Percentiles rank a stretch among this genome's conserved stretches.
Conservation (phyloP, 148 eudicot species). For the Rhododendron griersonianum region DNA sequence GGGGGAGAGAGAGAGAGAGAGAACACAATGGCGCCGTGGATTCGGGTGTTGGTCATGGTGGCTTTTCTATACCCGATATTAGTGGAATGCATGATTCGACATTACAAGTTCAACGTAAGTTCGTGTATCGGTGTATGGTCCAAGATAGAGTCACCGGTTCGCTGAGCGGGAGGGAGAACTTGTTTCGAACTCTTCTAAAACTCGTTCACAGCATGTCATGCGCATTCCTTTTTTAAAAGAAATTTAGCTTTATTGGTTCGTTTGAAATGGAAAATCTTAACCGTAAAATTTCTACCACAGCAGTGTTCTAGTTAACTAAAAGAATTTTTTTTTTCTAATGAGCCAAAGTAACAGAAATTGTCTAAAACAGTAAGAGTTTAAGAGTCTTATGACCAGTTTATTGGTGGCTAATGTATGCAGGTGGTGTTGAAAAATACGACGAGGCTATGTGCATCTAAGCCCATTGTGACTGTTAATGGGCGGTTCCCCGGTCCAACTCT, state of each 20-base stretch:
- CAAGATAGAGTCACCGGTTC: background rate
- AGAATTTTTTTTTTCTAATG: no score
- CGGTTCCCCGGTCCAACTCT: conserved; percentile 76
- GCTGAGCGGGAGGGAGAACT: background rate
- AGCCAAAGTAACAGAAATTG: background rate
- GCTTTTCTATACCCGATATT: conserved; percentile 12
- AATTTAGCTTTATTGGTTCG: background rate
- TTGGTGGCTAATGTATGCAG: conserved; percentile 22
- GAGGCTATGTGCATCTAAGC: conserved; percentile 64
- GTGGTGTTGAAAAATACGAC: conserved; percentile 58
- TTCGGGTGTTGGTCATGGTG: background rate
- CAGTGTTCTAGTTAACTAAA: no score
- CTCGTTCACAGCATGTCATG: background rate
- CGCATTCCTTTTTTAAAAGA: background rate
- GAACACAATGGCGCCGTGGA: conserved; percentile 3
- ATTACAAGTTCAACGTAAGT: conserved; percentile 50
- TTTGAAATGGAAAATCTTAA: background rate
- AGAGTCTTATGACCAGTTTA: background rate
- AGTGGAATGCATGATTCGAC: conserved; percentile 33
- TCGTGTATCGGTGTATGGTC: background rate
- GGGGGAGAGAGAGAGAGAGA: background rate
- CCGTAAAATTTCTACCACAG: no score
- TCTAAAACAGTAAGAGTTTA: background rate
- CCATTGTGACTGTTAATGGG: conserved; percentile 68
- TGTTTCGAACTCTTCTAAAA: background rate